phyloP scores from a whole-genome alignment of 2,329 filamentous ascomycete species.

The Phaeosphaeria sp. region DNA sequence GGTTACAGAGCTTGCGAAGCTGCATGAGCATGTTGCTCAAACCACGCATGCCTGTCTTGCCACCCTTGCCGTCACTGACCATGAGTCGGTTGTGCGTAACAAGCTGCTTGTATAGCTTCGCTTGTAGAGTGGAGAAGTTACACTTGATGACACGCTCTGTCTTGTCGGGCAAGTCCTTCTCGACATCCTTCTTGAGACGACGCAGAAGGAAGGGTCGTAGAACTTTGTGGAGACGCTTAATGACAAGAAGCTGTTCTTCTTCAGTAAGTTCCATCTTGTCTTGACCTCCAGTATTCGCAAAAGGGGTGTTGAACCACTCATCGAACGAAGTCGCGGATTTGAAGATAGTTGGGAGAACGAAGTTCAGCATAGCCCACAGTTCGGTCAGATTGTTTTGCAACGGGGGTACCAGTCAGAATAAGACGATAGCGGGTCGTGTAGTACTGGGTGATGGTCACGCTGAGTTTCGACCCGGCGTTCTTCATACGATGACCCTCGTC shows the following conservation, averaged over 20 bases:
- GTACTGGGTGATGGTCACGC: slow-evolving; percentile 91
- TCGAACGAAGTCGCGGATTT: slow-evolving; percentile 99
- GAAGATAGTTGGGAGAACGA: slow-evolving; percentile 97
- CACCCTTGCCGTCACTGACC: slow-evolving; percentile 93
- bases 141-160: slow-evolving; percentile 99
- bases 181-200: slow-evolving; percentile 99
- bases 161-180: slow-evolving; percentile 98
- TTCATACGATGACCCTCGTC: slow-evolving; percentile 99
- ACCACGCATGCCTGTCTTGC: slow-evolving; percentile 91
- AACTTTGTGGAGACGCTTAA: slow-evolving; percentile 97
- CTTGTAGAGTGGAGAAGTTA: slow-evolving; percentile 93
- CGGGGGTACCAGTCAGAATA: slow-evolving; percentile 96
- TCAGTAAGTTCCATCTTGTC: slow-evolving; percentile 99
- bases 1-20: slow-evolving; percentile 96
- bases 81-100: slow-evolving; percentile 93
- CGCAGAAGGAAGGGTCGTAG: slow-evolving; percentile 94
- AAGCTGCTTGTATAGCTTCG: slow-evolving; percentile 96
- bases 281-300: slow-evolving; percentile 96
- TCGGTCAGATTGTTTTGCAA: slow-evolving; percentile 97
- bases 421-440: slow-evolving; percentile 94
- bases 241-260: slow-evolving; percentile 99
- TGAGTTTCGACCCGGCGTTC: slow-evolving; percentile 95
- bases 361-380: slow-evolving; percentile 97
- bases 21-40: slow-evolving; percentile 99
- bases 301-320: slow-evolving; percentile 99